Conservation (phyloP, 768 basidiomycete species). For the Boletales sp. region DNA sequence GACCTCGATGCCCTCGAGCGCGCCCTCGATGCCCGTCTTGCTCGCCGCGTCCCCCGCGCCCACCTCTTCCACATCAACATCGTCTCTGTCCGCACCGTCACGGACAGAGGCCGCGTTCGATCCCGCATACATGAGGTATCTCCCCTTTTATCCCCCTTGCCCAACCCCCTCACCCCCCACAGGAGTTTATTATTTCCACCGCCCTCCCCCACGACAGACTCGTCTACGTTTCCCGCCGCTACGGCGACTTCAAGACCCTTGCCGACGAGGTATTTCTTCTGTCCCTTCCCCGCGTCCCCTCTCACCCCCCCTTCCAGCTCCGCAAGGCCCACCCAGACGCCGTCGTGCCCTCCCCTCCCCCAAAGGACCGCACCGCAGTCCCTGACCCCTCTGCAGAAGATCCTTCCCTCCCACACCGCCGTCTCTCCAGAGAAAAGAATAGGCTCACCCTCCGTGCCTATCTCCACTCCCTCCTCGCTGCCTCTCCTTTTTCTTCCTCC, state of each 20-base stretch:
- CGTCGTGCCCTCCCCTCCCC: constrained; percentile 75
- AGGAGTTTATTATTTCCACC: constrained; percentile 97
- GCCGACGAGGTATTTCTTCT: constrained; percentile 62
- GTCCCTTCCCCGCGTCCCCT: background rate
- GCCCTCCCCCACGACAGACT: constrained; percentile 68
- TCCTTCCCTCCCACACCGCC: constrained; percentile 17
- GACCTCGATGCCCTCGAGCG: constrained; percentile 79
- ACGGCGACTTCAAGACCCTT: constrained; percentile 92
- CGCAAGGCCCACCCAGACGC: constrained; percentile 84
- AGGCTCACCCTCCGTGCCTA: constrained; percentile 91
- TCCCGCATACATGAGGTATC: constrained; percentile 85
- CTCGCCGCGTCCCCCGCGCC: constrained; percentile 41
- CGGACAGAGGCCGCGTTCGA: constrained; percentile 81
- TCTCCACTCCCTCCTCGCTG: constrained; percentile 73
- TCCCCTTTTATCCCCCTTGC: background rate
- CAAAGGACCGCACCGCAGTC: constrained; percentile 80
- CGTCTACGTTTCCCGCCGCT: constrained; percentile 85
- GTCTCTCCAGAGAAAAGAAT: constrained; percentile 89
- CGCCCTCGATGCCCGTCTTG: constrained; percentile 61
- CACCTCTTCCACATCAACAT: constrained; percentile 88
- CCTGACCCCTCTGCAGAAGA: constrained; percentile 20
- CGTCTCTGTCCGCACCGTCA: constrained; percentile 78
- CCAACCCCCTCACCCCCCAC: constrained; percentile 4
- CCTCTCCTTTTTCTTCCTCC: constrained; percentile 73
- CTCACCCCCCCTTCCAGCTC: constrained; percentile 47